phyloP scores from a whole-genome alignment of 2,329 filamentous ascomycete species.

The Cyphellophora europaea region DNA sequence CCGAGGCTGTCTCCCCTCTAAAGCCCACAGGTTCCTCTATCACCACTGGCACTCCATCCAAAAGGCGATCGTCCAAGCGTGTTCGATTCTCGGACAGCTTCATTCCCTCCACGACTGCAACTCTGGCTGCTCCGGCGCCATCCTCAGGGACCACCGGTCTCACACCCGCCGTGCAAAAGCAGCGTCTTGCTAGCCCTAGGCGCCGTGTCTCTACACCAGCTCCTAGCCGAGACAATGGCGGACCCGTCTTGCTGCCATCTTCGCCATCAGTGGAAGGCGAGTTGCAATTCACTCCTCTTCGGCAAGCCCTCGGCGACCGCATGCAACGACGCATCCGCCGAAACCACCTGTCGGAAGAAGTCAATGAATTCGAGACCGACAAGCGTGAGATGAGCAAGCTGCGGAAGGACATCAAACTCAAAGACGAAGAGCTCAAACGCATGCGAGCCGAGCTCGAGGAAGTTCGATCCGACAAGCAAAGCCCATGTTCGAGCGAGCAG shows the following conservation, averaged over 20 bases:
- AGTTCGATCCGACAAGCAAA: constrained; percentile 12
- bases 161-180: constrained; percentile 33
- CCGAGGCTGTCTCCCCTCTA: constrained; percentile 13
- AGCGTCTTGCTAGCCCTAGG: constrained; percentile 24
- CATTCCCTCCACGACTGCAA: constrained; percentile 9
- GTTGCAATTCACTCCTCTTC: constrained; percentile 36
- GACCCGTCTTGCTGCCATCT: not conserved
- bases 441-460: constrained; percentile 21
- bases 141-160: constrained; percentile 28
- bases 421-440: constrained; percentile 22
- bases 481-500: constrained; percentile 13
- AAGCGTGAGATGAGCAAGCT: constrained; percentile 22
- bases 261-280: constrained; percentile 19
- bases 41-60: constrained; percentile 12
- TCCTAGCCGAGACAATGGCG: constrained; percentile 19
- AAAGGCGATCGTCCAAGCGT: constrained; percentile 25
- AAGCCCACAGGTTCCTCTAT: constrained; percentile 8
- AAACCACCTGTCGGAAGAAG: constrained; percentile 36
- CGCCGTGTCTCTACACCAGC: constrained; percentile 16
- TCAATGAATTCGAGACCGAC: constrained; percentile 33
- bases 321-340: constrained; percentile 34
- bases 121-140: constrained; percentile 3
- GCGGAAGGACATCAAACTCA: constrained; percentile 19
- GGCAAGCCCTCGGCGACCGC: constrained; percentile 32
- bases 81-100: constrained; percentile 38